Percentiles rank a stretch among this genome's conserved stretches.
Evolutionary conservation across 169 alveolate genomes (phyloP).

Genomic region (Plasmodium billcollinsi): DNA sequence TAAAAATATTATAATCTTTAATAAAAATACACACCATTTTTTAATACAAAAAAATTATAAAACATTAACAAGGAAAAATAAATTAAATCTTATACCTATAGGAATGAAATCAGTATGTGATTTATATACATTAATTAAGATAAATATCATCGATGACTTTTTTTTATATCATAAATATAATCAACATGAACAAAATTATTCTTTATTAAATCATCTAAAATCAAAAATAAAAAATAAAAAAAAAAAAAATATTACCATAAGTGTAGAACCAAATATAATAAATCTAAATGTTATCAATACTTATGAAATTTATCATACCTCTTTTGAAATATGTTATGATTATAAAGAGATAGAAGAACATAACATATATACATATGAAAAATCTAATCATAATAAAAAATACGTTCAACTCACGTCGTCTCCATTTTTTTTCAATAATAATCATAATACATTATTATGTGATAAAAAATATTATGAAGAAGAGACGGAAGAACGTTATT

Average conservation of each 20-base stretch:
- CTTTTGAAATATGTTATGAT: constrained; percentile 26
- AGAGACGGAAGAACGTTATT: neutral
- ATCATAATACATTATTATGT: too few species aligned
- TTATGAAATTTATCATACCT: constrained; percentile 27
- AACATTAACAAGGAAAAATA: constrained; percentile 13
- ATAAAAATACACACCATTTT: constrained; percentile 14
- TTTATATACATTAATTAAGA: constrained; percentile 8
- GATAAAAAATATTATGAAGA: neutral
- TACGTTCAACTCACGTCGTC: too few species aligned
- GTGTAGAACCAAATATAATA: constrained; percentile 15
- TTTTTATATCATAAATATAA: constrained; percentile 14
- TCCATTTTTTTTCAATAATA: too few species aligned
- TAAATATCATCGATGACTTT: constrained; percentile 20
- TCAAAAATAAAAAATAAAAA: neutral
- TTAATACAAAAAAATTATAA: constrained; percentile 19
- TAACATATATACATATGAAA: too few species aligned
- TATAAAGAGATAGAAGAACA: neutral
- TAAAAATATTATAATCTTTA: constrained; percentile 17
- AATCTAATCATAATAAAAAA: too few species aligned
- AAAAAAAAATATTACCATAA: neutral
- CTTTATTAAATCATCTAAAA: too few species aligned
- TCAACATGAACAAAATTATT: neutral
- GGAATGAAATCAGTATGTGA: constrained; percentile 30
- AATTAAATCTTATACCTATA: neutral
- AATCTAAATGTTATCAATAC: constrained; percentile 15